A percentile compares a stretch with the other conserved stretches of the same genome.
phyloP scores from a whole-genome alignment of 768 basidiomycete species.

The Macrocybe gigantea region DNA sequence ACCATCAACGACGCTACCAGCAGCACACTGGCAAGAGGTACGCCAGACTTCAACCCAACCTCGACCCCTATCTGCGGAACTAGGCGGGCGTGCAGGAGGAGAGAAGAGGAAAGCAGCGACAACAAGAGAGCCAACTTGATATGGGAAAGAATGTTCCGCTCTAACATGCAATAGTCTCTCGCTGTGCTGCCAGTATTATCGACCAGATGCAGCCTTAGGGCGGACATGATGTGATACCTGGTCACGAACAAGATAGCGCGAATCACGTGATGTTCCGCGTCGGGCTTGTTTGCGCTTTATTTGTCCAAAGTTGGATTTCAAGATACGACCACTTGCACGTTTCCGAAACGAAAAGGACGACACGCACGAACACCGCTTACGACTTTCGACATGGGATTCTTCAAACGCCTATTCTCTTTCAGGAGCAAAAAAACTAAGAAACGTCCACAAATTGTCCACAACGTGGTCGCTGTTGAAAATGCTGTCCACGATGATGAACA shows the following conservation, averaged over 20 bases:
- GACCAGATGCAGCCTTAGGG: conserved; percentile 21
- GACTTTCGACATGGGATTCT: conserved; percentile 49
- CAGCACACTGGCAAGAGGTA: conserved; percentile 50
- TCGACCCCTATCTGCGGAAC: conserved; percentile 29
- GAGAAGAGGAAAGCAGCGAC: conserved; percentile 55
- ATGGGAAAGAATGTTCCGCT: conserved; percentile 69
- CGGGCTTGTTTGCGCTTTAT: conserved; percentile 26
- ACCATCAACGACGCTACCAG: conserved; percentile 47
- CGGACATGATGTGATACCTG: conserved; percentile 6
- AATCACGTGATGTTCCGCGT: conserved; percentile 27
- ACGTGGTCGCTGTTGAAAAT: conserved; percentile 13
- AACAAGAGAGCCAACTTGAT: conserved; percentile 61
- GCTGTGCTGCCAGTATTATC: conserved; percentile 53
- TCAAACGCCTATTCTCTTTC: conserved; percentile 67
- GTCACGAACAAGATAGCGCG: neutral
- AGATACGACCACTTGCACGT: conserved; percentile 12
- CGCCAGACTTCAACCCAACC: conserved; percentile 15
- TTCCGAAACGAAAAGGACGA: conserved; percentile 12
- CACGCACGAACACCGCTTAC: conserved; percentile 5
- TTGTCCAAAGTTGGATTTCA: conserved; percentile 36
- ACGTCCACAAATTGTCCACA: conserved; percentile 19
- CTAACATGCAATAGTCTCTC: conserved; percentile 77
- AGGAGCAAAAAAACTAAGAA: conserved; percentile 58
- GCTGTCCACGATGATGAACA: conserved; percentile 43
- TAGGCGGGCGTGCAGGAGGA: conserved; percentile 57